Evolutionary conservation across 257 asterid species (phyloP), one percentile per base, ranked within the genome.

Genomic region (Coffea canephora): DNA sequence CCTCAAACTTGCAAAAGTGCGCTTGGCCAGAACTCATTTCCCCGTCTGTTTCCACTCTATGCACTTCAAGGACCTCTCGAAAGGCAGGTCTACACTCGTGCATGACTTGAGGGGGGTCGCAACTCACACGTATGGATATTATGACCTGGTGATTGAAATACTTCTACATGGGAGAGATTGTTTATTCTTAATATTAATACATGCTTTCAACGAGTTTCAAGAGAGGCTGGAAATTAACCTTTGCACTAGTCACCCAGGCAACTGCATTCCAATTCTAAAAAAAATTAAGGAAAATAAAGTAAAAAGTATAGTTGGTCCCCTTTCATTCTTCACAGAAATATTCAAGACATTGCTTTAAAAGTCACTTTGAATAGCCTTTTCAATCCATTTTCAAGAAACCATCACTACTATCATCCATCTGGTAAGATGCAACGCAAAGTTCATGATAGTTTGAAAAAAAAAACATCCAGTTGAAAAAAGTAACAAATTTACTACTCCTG

Each of bases 401-500:
- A 6, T 41, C 25, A 36, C 19, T 7, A 5, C 25, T 6, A 21
- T 41, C 12, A 13, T 8, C n/a, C 15, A 46, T 12, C 3, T 27
- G 23, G 23, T 31, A 45, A 71, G 23, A 12, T 9, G 5, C 9
- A 45, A n/a, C 6, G 34, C 34, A 12, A 64, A 76, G 64, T 64
- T 25, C 12, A 46, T 18, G 73, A 45, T 45, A 25, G 39, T 39
- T 6, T 25, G 61, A 7, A 62, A 45, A 15, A 31, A 46, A 49
- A 12, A 43, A 34, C 10, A 15, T 45, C 25, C 2, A 62, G 27
- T 39, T 27, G 48, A 21, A 21, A n/a, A 50, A 48, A 36, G 11
- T 19, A n/a, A 13, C 36, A 79, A 70, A 79, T 52, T 39, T 66
- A 77, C 87, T 89, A 90, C 68, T 91, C 92, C 74, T 84, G 93